Percentiles rank a stretch among this genome's conserved stretches.
phyloP scores from a whole-genome alignment of 768 basidiomycete species.

The Tulasnella sp. region DNA sequence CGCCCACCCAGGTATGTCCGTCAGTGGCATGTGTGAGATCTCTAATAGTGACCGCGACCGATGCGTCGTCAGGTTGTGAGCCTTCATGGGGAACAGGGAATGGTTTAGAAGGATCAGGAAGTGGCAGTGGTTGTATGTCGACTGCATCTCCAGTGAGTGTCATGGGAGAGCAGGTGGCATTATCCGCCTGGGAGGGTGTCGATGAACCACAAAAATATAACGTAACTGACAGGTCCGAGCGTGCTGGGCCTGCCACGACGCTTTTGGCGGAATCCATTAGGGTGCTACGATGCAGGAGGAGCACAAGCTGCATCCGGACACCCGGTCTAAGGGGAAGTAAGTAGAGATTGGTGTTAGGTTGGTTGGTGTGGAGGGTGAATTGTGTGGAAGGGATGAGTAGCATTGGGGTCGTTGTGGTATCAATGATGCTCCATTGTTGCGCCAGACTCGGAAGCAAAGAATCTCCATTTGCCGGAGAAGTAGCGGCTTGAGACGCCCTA shows the following conservation, averaged over 20 bases:
- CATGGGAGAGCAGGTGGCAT: not conserved
- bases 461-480: not conserved
- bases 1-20: not conserved
- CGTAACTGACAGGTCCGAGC: not conserved
- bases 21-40: not conserved
- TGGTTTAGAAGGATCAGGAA: conserved; percentile 36
- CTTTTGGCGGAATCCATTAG: not conserved
- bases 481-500: not conserved
- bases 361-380: not conserved
- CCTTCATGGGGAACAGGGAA: conserved; percentile 63
- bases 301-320: not conserved
- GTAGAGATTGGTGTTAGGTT: not conserved
- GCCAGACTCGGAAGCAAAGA: not conserved
- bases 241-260: not conserved
- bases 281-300: not conserved
- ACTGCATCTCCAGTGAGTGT: not conserved
- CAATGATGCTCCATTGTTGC: not conserved
- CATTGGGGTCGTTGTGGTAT: not conserved
- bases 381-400: not conserved
- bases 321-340: not conserved
- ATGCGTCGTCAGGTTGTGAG: conserved; percentile 58
- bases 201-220: not conserved
- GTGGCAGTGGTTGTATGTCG: conserved; percentile 41
- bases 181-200: not conserved
- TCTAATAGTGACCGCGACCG: conserved; percentile 20